These are phyloP conservation scores for Xylaria polymorpha DNA, from an alignment of 2,329 filamentous ascomycete genomes.

Conservation along the genomic window DNA sequence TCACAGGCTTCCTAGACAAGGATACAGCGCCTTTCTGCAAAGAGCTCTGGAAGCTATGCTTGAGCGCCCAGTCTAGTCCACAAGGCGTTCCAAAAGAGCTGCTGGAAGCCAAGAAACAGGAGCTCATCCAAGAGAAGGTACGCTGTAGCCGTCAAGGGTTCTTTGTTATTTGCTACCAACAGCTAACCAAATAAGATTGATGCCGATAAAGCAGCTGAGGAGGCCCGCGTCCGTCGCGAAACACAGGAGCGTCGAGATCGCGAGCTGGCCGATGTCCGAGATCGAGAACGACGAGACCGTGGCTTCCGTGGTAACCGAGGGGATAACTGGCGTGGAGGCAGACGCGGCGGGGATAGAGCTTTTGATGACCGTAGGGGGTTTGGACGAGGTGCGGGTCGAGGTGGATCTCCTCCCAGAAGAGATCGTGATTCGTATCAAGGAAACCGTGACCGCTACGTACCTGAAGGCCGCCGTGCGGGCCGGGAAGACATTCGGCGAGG, in stretches of 20 bases:
- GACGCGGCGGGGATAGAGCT: slow-evolving; percentile 64
- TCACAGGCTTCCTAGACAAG: slow-evolving; percentile 94
- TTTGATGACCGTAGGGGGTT: slow-evolving; percentile 59
- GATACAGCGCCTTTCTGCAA: slow-evolving; percentile 91
- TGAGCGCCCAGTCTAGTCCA: slow-evolving; percentile 88
- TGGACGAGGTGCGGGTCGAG: slow-evolving; percentile 59
- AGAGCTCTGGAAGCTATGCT: slow-evolving; percentile 89
- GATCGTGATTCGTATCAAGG: slow-evolving; percentile 52
- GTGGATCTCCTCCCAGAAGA: slow-evolving; percentile 58
- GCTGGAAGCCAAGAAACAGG: slow-evolving; percentile 93
- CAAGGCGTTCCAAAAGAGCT: slow-evolving; percentile 95
- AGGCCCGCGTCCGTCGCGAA: slow-evolving; percentile 76
- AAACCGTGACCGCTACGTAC: slow-evolving; percentile 61
- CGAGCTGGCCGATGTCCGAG: slow-evolving; percentile 74
- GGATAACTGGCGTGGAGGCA: slow-evolving; percentile 64
- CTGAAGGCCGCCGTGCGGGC: slow-evolving; percentile 58
- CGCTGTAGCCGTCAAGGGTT: slow-evolving; percentile 15
- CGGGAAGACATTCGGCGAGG: slow-evolving; percentile 56
- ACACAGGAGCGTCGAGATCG: slow-evolving; percentile 77
- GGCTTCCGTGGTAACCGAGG: slow-evolving; percentile 62
- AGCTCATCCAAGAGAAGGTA: slow-evolving; percentile 95
- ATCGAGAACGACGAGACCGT: slow-evolving; percentile 69
- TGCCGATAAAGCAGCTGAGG: slow-evolving; percentile 83
- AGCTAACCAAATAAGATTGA: slow-evolving; percentile 69
- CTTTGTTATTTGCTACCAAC: neutral